Conservation (phyloP, 2,329 filamentous ascomycete species). For the Colletotrichum echinochloae region DNA sequence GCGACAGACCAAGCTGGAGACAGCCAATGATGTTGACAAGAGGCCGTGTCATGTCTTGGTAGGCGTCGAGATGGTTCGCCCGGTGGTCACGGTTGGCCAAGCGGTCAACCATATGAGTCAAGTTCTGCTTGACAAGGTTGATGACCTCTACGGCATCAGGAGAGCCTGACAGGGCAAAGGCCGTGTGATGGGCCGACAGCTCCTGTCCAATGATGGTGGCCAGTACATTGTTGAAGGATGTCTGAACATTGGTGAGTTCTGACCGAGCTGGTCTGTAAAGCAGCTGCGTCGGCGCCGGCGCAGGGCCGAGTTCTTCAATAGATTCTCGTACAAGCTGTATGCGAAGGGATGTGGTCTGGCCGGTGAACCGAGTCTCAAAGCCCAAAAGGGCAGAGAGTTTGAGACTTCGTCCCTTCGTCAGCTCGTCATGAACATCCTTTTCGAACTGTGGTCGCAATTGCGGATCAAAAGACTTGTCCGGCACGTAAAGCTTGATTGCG, state of each 20-base stretch:
- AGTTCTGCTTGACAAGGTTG: constrained; percentile 64
- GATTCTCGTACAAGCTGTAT: constrained; percentile 73
- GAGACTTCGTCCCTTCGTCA: constrained; percentile 65
- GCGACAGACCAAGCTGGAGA: constrained; percentile 78
- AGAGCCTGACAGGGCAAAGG: constrained; percentile 48
- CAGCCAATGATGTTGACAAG: constrained; percentile 84
- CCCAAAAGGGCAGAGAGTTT: constrained; percentile 70
- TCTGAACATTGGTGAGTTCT: constrained; percentile 78
- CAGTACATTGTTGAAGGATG: constrained; percentile 83
- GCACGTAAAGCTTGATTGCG: constrained; percentile 83
- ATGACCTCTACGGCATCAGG: constrained; percentile 57
- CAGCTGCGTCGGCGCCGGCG: constrained; percentile 71
- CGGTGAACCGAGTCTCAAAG: constrained; percentile 77
- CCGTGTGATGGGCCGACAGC: constrained; percentile 53
- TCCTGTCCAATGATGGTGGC: constrained; percentile 69
- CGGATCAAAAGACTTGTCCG: constrained; percentile 88
- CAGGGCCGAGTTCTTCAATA: constrained; percentile 71
- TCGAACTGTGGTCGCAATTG: constrained; percentile 75
- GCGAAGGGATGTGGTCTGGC: constrained; percentile 75
- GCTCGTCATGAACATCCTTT: constrained; percentile 66
- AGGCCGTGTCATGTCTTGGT: constrained; percentile 86
- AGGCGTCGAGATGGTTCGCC: constrained; percentile 76
- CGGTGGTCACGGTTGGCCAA: constrained; percentile 76
- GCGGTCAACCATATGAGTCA: constrained; percentile 77
- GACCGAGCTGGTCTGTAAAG: constrained; percentile 79